Evolutionary conservation across 148 eudicot species (phyloP).

Genomic region (Salicornia ramosissima): DNA sequence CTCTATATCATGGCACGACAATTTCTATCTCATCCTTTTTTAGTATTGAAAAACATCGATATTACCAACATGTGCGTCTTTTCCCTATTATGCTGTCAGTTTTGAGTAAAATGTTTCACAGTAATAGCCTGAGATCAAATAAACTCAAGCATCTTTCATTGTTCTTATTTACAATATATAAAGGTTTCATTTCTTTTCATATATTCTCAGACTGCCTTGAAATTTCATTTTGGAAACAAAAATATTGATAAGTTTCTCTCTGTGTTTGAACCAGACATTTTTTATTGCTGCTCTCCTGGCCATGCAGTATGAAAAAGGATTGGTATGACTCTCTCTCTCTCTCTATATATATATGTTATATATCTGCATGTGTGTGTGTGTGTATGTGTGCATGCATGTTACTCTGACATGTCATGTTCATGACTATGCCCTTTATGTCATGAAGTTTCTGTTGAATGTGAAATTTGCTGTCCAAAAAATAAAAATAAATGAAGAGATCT

Average conservation of each 20-base stretch:
- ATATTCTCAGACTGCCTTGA: not conserved
- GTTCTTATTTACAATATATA: not conserved
- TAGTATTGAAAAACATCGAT: too few species aligned
- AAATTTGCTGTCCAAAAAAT: too few species aligned
- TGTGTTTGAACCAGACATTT: constrained; percentile 62
- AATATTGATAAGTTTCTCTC: constrained; percentile 12
- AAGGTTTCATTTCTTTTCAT: not conserved
- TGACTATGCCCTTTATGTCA: constrained; percentile 1
- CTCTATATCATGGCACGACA: too few species aligned
- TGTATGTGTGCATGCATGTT: not conserved
- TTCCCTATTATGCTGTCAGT: not conserved
- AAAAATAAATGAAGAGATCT: too few species aligned
- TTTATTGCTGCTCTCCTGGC: constrained; percentile 98
- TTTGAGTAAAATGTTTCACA: too few species aligned
- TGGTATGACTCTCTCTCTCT: constrained; percentile 53
- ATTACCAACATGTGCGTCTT: not conserved
- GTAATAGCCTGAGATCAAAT: not conserved
- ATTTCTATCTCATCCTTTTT: too few species aligned
- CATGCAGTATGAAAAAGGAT: constrained; percentile 81
- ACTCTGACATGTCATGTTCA: not conserved
- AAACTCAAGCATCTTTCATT: not conserved
- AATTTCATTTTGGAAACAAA: not conserved
- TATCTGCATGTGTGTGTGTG: not conserved
- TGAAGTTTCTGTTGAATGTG: not conserved
- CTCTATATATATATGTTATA: constrained; percentile 10